Percentiles rank a stretch among this genome's conserved stretches.
Evolutionary conservation across 257 asterid genomes (phyloP).

Genomic region (Gentiana macrophylla): DNA sequence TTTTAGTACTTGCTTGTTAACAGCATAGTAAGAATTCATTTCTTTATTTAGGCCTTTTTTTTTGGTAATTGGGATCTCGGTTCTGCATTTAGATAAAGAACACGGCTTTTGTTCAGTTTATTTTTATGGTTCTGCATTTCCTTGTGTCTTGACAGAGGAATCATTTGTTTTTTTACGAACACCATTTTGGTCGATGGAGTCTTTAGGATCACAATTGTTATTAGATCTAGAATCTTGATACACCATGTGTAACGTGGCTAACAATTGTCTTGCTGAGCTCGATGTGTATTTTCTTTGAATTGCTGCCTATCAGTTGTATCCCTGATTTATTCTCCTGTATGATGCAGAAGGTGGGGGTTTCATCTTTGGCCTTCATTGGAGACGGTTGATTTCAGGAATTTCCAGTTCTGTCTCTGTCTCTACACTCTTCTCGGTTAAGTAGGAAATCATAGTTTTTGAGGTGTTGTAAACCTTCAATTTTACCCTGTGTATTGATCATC

Average conservation of each 20-base stretch:
- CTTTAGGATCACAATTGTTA: too few relatives aligned
- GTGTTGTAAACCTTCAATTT: conserved; percentile 17
- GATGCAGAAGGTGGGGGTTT: conserved; percentile 5
- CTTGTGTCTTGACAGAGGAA: neutral
- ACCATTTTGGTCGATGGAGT: too few relatives aligned
- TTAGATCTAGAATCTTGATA: too few relatives aligned
- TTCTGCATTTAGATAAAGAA: too few relatives aligned
- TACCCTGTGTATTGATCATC: conserved; percentile 10
- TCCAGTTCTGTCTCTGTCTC: conserved; percentile 4
- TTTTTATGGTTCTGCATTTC: neutral
- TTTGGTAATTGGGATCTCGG: too few relatives aligned
- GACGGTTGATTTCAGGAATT: conserved; percentile 3
- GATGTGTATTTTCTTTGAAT: neutral
- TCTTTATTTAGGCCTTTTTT: too few relatives aligned
- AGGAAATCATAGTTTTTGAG: neutral
- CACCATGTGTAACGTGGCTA: too few relatives aligned
- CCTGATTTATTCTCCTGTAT: conserved; percentile 3
- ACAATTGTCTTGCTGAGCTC: conserved; percentile 7
- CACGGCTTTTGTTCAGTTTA: too few relatives aligned
- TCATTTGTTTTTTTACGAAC: too few relatives aligned
- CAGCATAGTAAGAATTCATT: too few relatives aligned
- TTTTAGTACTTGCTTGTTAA: too few relatives aligned
- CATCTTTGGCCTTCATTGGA: neutral
- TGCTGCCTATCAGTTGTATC: conserved; percentile 1
- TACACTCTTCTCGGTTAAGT: conserved; percentile 11